phyloP scores from a whole-genome alignment of 495 filamentous ascomycete genomes.

The Hypoxylon subgilvum region DNA sequence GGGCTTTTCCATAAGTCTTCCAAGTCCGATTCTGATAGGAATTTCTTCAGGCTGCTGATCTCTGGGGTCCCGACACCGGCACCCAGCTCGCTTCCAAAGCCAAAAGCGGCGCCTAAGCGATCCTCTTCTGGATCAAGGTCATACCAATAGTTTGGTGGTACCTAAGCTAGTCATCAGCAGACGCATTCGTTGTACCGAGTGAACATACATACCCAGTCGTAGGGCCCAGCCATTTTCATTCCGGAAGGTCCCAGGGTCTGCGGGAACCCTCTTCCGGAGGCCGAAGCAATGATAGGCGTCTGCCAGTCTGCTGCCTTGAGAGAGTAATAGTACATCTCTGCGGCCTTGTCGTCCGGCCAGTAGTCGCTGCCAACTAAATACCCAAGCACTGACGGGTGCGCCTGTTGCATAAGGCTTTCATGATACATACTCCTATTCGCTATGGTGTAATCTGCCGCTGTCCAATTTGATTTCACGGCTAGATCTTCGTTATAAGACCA shows the following conservation, averaged over 20 bases:
- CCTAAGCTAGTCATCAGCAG: conserved; percentile 18
- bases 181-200: too few species aligned
- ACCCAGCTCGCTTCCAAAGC: conserved; percentile 67
- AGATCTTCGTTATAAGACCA: conserved; percentile 67
- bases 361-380: conserved; percentile 68
- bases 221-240: conserved; percentile 72
- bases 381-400: conserved; percentile 61
- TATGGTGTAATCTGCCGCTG: conserved; percentile 57
- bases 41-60: conserved; percentile 58
- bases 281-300: conserved; percentile 63
- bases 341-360: conserved; percentile 65
- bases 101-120: conserved; percentile 62
- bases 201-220: conserved; percentile 55
- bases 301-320: conserved; percentile 61
- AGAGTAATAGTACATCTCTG: conserved; percentile 56
- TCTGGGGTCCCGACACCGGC: conserved; percentile 68
- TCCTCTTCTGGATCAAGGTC: conserved; percentile 46
- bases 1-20: conserved; percentile 62
- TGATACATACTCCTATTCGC: conserved; percentile 63
- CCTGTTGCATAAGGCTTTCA: conserved; percentile 65
- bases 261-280: conserved; percentile 61
- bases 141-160: conserved; percentile 70
- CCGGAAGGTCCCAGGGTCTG: conserved; percentile 59
- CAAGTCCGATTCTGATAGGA: conserved; percentile 58
- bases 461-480: conserved; percentile 55